Conservation (phyloP, 2,329 filamentous ascomycete species). For the Colletotrichum gigasporum region DNA sequence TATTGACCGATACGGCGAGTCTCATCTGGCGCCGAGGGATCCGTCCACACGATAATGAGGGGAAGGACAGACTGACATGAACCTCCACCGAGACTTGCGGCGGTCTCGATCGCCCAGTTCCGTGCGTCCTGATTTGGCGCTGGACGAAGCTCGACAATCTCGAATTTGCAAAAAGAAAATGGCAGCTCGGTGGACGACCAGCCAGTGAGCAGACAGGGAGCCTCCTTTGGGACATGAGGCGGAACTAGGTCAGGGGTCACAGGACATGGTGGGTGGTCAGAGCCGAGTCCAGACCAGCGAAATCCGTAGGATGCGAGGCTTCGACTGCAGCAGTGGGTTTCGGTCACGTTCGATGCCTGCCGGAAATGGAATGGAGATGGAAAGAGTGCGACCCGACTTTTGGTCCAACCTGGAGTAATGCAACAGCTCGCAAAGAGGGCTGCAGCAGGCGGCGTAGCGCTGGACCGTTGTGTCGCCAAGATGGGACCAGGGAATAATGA, state of each 20-base stretch:
- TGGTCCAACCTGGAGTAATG: neutral
- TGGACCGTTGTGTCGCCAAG: constrained; percentile 16
- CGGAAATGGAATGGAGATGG: neutral
- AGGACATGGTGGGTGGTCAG: constrained; percentile 23
- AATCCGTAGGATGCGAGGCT: neutral
- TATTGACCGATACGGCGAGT: constrained; percentile 1
- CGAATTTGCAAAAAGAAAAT: constrained; percentile 12
- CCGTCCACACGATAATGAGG: constrained; percentile 17
- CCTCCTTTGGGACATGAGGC: constrained; percentile 14
- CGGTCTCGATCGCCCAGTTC: constrained; percentile 2
- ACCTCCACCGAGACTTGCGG: constrained; percentile 1
- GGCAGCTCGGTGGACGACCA: constrained; percentile 13
- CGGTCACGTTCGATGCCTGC: neutral
- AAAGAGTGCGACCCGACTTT: neutral
- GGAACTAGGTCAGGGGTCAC: constrained; percentile 26
- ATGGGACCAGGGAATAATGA: neutral
- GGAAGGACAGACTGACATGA: constrained; percentile 5
- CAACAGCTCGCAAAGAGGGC: neutral
- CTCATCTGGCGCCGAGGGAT: constrained; percentile 25
- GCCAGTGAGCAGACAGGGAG: constrained; percentile 21
- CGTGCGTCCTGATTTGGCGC: constrained; percentile 12
- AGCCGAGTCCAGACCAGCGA: constrained; percentile 15
- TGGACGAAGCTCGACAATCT: constrained; percentile 20
- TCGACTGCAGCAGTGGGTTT: neutral
- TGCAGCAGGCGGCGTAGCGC: constrained; percentile 11